Percentiles rank a stretch among this genome's conserved stretches.
Conservation (phyloP, 148 eudicot species). For the Talinum fruticosum region DNA sequence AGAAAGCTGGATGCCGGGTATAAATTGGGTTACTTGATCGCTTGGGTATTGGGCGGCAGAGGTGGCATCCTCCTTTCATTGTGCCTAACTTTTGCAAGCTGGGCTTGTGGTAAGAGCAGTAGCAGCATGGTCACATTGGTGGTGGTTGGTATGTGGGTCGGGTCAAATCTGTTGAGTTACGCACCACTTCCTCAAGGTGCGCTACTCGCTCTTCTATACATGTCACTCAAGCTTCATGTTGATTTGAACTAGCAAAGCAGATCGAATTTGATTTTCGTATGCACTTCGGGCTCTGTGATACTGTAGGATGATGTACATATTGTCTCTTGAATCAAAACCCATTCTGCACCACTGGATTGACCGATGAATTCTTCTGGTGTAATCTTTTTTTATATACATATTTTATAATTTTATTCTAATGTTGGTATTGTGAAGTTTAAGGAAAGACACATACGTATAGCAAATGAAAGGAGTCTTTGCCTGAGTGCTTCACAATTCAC, state of each 20-base stretch:
- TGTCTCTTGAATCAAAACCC: neutral
- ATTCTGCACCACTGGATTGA: neutral
- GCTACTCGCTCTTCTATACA: conserved; percentile 72
- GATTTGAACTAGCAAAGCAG: conserved; percentile 38
- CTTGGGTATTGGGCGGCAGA: conserved; percentile 80
- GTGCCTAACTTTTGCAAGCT: conserved; percentile 76
- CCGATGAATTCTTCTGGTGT: neutral
- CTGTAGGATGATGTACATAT: conserved; percentile 16
- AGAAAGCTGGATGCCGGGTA: conserved; percentile 68
- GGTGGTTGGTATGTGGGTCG: conserved; percentile 74
- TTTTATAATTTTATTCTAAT: too few relatives aligned
- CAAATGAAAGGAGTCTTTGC: too few relatives aligned
- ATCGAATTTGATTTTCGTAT: neutral
- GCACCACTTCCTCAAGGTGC: conserved; percentile 81
- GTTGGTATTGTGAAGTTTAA: too few relatives aligned
- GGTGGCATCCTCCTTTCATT: conserved; percentile 68
- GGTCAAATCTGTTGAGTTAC: conserved; percentile 55
- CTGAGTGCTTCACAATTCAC: too few relatives aligned
- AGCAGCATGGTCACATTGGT: conserved; percentile 61
- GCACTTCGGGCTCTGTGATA: neutral
- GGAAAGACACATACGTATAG: too few relatives aligned
- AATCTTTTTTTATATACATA: too few relatives aligned
- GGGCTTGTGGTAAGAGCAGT: conserved; percentile 87
- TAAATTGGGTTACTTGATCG: conserved; percentile 63
- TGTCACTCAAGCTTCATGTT: conserved; percentile 69